Conservation (phyloP, 1,284 basidiomycete species). For the Ustilago sp. region DNA sequence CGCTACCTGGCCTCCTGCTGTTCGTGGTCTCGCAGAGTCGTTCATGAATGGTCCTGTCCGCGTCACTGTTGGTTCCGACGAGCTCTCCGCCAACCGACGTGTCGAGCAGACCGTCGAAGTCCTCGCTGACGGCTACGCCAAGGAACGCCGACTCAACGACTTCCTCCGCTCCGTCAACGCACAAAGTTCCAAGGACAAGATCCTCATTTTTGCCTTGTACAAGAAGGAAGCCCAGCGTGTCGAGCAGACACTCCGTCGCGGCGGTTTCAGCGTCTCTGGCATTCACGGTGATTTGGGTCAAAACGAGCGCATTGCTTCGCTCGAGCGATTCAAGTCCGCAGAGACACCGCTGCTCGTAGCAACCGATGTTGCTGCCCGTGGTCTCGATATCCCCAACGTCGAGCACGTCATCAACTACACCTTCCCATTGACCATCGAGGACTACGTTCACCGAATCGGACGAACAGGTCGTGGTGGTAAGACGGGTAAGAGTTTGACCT, state of each 20-base stretch:
- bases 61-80: constrained; percentile 94
- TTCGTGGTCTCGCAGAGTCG: constrained; percentile 89
- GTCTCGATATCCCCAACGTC: constrained; percentile 96
- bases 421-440: constrained; percentile 80
- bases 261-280: constrained; percentile 86
- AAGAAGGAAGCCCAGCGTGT: constrained; percentile 88
- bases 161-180: constrained; percentile 66
- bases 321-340: constrained; percentile 90
- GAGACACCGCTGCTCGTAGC: constrained; percentile 88
- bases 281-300: constrained; percentile 95
- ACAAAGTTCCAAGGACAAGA: constrained; percentile 75
- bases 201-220: constrained; percentile 95
- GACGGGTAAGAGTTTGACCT: constrained; percentile 91
- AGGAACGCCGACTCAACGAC: constrained; percentile 77
- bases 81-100: constrained; percentile 91
- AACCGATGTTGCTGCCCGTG: constrained; percentile 96
- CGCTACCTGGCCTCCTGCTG: constrained; percentile 96
- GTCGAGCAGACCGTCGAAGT: constrained; percentile 86
- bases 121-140: constrained; percentile 84
- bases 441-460: constrained; percentile 97
- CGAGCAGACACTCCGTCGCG: constrained; percentile 81
- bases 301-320: constrained; percentile 82
- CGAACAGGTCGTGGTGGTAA: constrained; percentile 93
- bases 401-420: constrained; percentile 81
- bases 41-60: constrained; percentile 88